These are phyloP conservation scores for Cnidoscolus chayamansa DNA, from an alignment of 441 rosid species.

Conservation along the genomic window DNA sequence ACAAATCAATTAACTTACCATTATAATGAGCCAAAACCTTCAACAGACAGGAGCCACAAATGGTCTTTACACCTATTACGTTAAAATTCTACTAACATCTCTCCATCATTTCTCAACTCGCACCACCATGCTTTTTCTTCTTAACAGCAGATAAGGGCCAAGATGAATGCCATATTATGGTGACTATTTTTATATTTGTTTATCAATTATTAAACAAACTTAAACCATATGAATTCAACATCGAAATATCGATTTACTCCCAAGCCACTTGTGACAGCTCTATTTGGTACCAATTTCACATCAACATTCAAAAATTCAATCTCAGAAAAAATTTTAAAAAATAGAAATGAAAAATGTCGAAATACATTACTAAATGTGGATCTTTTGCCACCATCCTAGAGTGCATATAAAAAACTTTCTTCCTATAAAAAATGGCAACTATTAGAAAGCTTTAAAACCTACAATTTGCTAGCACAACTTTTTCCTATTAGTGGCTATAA, in stretches of 20 bases:
- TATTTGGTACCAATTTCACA: too few species aligned
- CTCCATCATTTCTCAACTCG: constrained; percentile 1
- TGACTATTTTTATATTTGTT: background rate
- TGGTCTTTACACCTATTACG: background rate
- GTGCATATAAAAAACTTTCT: background rate
- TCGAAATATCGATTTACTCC: too few species aligned
- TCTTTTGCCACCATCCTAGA: background rate
- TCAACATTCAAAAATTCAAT: background rate
- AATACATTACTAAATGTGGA: background rate
- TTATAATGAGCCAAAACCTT: background rate
- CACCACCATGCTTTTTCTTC: background rate
- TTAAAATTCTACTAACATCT: background rate
- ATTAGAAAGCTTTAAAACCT: background rate
- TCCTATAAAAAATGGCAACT: background rate
- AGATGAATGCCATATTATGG: background rate
- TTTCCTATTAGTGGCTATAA: background rate
- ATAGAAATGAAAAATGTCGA: background rate
- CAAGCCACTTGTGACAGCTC: too few species aligned
- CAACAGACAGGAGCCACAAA: background rate
- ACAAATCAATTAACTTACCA: background rate
- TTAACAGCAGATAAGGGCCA: background rate
- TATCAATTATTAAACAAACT: background rate
- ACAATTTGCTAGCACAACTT: background rate
- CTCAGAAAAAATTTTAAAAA: background rate
- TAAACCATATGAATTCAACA: background rate